Base-by-base conservation (phyloP, 805 yeast species). In the Starmerella bacillaris region DNA sequence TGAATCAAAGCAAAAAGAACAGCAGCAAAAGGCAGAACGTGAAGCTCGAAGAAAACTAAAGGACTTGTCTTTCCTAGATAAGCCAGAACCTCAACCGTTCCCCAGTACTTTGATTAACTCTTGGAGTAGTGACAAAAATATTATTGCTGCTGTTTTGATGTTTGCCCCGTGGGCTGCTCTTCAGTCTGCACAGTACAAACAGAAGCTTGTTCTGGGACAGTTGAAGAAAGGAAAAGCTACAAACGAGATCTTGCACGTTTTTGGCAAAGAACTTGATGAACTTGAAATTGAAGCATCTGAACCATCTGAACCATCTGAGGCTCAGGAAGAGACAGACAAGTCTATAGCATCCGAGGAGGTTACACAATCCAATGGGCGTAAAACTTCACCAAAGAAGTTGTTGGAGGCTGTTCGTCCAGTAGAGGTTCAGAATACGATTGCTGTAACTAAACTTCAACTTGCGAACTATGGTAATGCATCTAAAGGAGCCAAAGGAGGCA, bases 141-240 rank as follows among this genome's bases (percentile, higher is more conserved):
- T 78, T 8, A 48, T 62, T 8, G 78, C 72, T 38, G 71, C 78
- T 5, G 67, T 86, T 9, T 92, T 94, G 1, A 72, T 80, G 15
- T 86, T 83, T 63, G 95, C 89, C 0, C 98, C 98, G 2, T 89
- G 94, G 94, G 56, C 68, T 9, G 66, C 95, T 0, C 54, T 89
- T 43, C 65, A 61, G 39, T 77, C 77, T 51, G 70, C 65, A 54
- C 74, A 78, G 49, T 83, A 78, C 57, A 82, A 82, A 52, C 74
- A 79, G 24, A 86, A 86, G 53, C 57, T 86, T 21, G 78, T 73
- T 45, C 84, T 93, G 1, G 79, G 79, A 3, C 61, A 67, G 20
- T 72, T 74, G 19, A 89, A 89, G 53, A 84, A 86, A 51, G 93
- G 94, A 2, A 89, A 89, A 51, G 74, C 89, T 2, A 61, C 80